These are phyloP conservation scores for Mucor piriformis DNA, from an alignment of 371 early-diverging fungal species.

Conservation along the genomic window DNA sequence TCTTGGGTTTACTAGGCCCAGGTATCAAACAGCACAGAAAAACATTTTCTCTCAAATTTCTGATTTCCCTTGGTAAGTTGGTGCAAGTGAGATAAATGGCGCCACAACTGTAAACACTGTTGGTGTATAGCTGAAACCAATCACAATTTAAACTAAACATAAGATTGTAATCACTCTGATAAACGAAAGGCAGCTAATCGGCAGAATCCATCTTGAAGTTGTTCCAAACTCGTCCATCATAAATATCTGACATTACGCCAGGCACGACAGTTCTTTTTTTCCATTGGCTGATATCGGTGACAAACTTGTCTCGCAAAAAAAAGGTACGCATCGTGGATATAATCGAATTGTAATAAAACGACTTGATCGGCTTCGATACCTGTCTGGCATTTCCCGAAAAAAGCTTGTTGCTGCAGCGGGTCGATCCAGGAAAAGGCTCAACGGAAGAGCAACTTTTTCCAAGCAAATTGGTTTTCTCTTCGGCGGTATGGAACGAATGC, in stretches of 20 bases:
- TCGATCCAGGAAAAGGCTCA: neutral
- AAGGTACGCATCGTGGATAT: neutral
- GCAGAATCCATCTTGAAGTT: neutral
- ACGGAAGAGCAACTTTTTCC: neutral
- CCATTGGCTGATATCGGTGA: neutral
- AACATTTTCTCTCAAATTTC: slow-evolving; percentile 13
- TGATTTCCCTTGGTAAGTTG: slow-evolving; percentile 13
- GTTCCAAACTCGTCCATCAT: neutral
- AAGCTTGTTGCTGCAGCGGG: neutral
- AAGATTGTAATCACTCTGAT: neutral
- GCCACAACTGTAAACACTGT: slow-evolving; percentile 1
- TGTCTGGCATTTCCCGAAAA: neutral
- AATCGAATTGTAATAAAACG: neutral
- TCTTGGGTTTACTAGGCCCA: slow-evolving; percentile 17
- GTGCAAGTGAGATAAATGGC: slow-evolving; percentile 13
- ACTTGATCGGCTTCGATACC: neutral
- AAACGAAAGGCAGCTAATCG: neutral
- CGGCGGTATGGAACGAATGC: neutral
- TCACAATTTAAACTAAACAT: slow-evolving; percentile 16
- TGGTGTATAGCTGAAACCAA: slow-evolving; percentile 23
- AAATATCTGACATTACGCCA: neutral
- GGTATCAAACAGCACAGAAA: slow-evolving; percentile 17
- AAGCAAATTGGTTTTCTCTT: neutral
- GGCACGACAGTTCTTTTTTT: neutral
- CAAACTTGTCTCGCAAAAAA: neutral